These are phyloP conservation scores for Alternaria sp. DNA, from an alignment of 2,329 filamentous ascomycete species.

Conservation along the genomic window DNA sequence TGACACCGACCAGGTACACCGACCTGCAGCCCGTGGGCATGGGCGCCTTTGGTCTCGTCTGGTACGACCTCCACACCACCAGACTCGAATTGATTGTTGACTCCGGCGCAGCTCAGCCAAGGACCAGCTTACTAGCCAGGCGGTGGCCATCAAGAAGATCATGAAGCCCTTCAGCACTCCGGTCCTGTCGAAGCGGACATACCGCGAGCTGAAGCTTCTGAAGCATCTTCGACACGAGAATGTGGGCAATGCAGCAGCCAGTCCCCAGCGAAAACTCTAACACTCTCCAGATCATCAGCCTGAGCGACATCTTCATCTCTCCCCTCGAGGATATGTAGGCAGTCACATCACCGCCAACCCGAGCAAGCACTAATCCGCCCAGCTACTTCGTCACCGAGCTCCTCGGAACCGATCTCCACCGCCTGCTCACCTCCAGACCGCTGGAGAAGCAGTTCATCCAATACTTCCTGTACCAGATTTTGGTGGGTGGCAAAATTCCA, in stretches of 20 bases:
- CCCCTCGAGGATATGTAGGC: conserved; percentile 96
- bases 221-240: conserved; percentile 98
- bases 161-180: conserved; percentile 99
- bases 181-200: conserved; percentile 95
- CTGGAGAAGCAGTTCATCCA: conserved; percentile 99
- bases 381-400: conserved; percentile 99
- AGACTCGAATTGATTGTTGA: conserved; percentile 17
- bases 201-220: conserved; percentile 94
- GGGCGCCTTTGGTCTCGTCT: conserved; percentile 98
- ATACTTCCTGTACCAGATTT: conserved; percentile 99
- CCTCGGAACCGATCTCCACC: conserved; percentile 93
- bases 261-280: conserved; percentile 20
- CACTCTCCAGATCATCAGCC: conserved; percentile 76
- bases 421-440: conserved; percentile 90
- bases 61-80: conserved; percentile 62
- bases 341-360: neutral
- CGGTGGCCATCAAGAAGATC: conserved; percentile 99
- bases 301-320: conserved; percentile 99
- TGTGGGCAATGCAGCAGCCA: conserved; percentile 57
- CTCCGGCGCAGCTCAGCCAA: conserved; percentile 76
- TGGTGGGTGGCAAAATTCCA: conserved; percentile 65
- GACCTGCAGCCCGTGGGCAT: conserved; percentile 98
- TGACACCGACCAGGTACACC: conserved; percentile 73
- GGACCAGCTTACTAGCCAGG: conserved; percentile 95
- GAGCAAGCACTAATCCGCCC: conserved; percentile 27